Conservation (phyloP, 2,329 filamentous ascomycete genomes). For the Uncinocarpus reesii region DNA sequence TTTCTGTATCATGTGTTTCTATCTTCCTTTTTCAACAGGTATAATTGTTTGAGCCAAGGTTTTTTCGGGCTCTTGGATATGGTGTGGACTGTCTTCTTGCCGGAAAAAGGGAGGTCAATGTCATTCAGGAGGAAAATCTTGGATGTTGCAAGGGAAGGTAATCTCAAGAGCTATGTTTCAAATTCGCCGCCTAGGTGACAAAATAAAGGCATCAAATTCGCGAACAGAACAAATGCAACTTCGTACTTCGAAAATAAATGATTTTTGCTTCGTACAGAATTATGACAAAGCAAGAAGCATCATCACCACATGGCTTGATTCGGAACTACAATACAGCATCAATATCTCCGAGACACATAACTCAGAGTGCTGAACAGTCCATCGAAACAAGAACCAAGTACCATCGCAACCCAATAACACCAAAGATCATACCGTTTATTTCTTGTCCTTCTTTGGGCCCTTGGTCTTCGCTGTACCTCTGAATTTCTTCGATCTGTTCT, state of each 20-base stretch:
- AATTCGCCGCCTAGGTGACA: conserved; percentile 2
- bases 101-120: conserved; percentile 5
- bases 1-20: not conserved
- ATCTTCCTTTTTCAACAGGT: not conserved
- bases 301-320: conserved; percentile 18
- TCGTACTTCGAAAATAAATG: conserved; percentile 5
- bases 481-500: conserved; percentile 99
- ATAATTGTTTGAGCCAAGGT: conserved; percentile 4
- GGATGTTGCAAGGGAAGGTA: conserved; percentile 3
- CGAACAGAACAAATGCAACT: conserved; percentile 9
- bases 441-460: conserved; percentile 90
- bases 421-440: conserved; percentile 33
- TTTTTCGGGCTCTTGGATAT: conserved; percentile 10
- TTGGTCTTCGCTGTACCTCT: conserved; percentile 97
- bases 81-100: conserved; percentile 6
- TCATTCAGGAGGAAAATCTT: not conserved
- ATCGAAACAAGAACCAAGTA: conserved; percentile 15
- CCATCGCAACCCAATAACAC: conserved; percentile 15
- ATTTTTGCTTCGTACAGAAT: conserved; percentile 9
- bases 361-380: conserved; percentile 15
- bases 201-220: conserved; percentile 1
- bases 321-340: conserved; percentile 19
- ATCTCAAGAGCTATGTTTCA: not conserved
- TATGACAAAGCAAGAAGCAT: conserved; percentile 7
- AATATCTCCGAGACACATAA: conserved; percentile 15